Conservation (phyloP, 352 stramenopile species). For the Phytophthora capsici region DNA sequence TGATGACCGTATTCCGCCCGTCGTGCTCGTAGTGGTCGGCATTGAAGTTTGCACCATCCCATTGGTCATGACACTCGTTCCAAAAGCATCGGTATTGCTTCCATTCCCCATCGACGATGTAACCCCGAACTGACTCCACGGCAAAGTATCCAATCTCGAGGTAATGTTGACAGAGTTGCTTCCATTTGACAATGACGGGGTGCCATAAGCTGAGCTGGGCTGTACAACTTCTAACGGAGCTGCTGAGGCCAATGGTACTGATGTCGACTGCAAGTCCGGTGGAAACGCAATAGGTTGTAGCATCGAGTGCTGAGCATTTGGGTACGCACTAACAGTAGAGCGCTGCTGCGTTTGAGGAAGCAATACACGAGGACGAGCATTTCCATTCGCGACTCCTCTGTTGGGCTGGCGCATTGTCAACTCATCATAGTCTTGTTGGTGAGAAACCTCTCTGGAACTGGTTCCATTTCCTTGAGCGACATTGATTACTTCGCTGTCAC, state of each 20-base stretch:
- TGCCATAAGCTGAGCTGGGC: constrained; percentile 4
- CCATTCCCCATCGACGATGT: constrained; percentile 16
- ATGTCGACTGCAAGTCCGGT: constrained; percentile 5
- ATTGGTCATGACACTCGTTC: constrained; percentile 18
- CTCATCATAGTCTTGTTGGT: not conserved
- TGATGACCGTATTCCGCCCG: constrained; percentile 30
- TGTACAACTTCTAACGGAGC: constrained; percentile 7
- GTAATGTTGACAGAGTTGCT: constrained; percentile 12
- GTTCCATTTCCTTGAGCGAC: not conserved
- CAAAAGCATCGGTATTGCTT: constrained; percentile 6
- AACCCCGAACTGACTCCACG: constrained; percentile 27
- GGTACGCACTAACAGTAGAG: not conserved
- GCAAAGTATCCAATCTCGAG: not conserved
- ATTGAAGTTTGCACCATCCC: constrained; percentile 22
- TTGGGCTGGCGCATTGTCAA: constrained; percentile 1
- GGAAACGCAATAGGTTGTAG: constrained; percentile 36
- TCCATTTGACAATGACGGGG: constrained; percentile 3
- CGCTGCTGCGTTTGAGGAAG: constrained; percentile 2
- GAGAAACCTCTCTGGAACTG: not conserved
- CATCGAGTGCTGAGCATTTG: constrained; percentile 6
- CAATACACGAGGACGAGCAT: not conserved
- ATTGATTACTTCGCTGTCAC: constrained; percentile 6
- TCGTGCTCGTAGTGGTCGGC: constrained; percentile 6
- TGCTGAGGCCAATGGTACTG: constrained; percentile 3
- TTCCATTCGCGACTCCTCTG: not conserved